These are phyloP conservation scores for Solanum habrochaites DNA, from an alignment of 257 asterid species.

Conservation along the genomic window DNA sequence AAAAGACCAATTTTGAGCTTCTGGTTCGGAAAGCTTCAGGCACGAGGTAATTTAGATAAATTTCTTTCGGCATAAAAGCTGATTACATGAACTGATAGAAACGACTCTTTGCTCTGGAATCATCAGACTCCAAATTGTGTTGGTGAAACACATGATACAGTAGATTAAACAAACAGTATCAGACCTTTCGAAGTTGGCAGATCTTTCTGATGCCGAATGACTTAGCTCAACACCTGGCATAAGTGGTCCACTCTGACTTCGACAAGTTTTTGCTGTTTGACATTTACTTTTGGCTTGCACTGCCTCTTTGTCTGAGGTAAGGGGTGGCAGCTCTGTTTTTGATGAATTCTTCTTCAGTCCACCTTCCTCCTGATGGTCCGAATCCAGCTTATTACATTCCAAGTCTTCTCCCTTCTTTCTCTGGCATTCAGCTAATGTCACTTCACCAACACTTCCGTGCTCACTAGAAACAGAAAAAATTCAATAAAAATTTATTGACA, in stretches of 20 bases:
- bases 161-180: background rate
- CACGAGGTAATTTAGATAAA: background rate
- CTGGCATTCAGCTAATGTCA: conserved; percentile 22
- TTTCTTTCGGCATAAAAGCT: background rate
- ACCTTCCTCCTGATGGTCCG: conserved; percentile 20
- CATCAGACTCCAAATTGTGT: background rate
- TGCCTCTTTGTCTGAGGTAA: conserved; percentile 46
- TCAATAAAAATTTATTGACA: background rate
- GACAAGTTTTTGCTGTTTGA: conserved; percentile 50
- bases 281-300: conserved; percentile 32
- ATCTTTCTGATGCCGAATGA: conserved; percentile 60
- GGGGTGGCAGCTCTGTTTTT: conserved; percentile 34
- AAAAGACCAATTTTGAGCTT: background rate
- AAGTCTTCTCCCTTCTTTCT: conserved; percentile 23
- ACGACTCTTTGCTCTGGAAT: background rate
- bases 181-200: conserved; percentile 64
- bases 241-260: conserved; percentile 88
- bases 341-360: conserved; percentile 31
- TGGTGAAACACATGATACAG: background rate
- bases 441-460: conserved; percentile 26
- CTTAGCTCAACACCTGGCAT: conserved; percentile 53
- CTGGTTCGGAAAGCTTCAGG: background rate
- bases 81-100: background rate
- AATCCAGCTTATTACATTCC: conserved; percentile 26
- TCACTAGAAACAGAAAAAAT: conserved; percentile 27